phyloP scores from a whole-genome alignment of 2,329 filamentous ascomycete species.

The Botryosphaeria dothidea region DNA sequence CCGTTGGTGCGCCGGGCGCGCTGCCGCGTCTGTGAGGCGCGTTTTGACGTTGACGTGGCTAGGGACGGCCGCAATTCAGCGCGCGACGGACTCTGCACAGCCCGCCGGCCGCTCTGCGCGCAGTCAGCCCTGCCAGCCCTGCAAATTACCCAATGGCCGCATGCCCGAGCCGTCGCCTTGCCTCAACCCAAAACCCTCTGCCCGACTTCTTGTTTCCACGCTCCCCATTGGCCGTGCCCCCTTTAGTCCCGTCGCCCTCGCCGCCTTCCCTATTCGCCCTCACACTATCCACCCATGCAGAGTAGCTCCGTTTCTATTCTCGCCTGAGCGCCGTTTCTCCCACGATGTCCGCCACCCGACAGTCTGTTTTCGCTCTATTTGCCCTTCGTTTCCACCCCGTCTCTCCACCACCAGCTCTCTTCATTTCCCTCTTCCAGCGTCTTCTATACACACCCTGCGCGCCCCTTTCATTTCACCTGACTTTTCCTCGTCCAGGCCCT shows the following conservation, averaged over 20 bases:
- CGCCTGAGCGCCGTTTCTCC: not conserved
- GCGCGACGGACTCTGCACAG: not conserved
- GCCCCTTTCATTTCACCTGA: not conserved
- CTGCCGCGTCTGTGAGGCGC: not conserved
- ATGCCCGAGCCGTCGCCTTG: too few relatives aligned
- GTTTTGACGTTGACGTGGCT: slow-evolving; percentile 16
- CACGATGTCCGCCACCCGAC: not conserved
- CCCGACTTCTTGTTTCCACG: not conserved
- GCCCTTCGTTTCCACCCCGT: too few relatives aligned
- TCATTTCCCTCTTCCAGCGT: not conserved
- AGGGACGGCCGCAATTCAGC: not conserved
- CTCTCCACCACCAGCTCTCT: too few relatives aligned
- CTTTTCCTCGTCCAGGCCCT: not conserved
- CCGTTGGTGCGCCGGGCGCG: not conserved
- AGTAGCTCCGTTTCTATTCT: not conserved
- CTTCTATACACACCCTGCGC: not conserved
- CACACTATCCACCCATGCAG: too few relatives aligned
- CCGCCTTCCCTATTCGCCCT: too few relatives aligned
- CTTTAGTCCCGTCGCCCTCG: too few relatives aligned
- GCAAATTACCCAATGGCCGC: not conserved
- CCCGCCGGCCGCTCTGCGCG: not conserved
- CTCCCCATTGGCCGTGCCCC: too few relatives aligned
- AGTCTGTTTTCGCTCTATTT: not conserved
- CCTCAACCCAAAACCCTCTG: not conserved
- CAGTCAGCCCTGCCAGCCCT: not conserved